phyloP scores from a whole-genome alignment of 139 green algal species.

The Auxenochlorella protothecoides region DNA sequence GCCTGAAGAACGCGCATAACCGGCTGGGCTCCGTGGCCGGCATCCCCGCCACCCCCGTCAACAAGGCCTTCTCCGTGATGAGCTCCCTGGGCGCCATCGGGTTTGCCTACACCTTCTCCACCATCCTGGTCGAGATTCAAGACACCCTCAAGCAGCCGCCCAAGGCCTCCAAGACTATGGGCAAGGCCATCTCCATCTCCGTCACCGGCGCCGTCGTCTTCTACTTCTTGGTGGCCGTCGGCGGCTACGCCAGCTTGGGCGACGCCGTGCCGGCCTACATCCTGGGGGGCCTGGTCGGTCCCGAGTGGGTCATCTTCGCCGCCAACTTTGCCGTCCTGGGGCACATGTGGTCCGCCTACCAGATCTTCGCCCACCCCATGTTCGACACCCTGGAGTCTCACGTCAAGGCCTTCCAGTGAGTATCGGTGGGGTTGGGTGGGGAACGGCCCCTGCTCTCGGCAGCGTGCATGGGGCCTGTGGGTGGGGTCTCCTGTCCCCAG shows the following conservation, averaged over 20 bases:
- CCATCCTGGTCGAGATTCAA: conserved; percentile 22
- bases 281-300: conserved; percentile 2
- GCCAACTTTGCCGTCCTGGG: not conserved
- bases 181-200: not conserved
- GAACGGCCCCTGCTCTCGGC: not conserved
- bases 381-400: conserved; percentile 2
- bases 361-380: conserved; percentile 7
- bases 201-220: conserved; percentile 1
- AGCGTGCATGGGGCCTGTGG: too few species aligned
- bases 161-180: not conserved
- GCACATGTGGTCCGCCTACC: not conserved
- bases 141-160: conserved; percentile 18
- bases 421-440: not conserved
- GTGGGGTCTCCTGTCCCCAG: too few species aligned
- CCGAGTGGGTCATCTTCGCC: conserved; percentile 1
- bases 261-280: conserved; percentile 4
- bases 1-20: conserved; percentile 12
- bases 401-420: conserved; percentile 1
- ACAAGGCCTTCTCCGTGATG: conserved; percentile 7
- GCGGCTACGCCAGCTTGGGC: conserved; percentile 3
- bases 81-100: conserved; percentile 10
- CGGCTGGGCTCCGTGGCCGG: conserved; percentile 5
- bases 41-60: not conserved
- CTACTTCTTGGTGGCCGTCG: conserved; percentile 2
- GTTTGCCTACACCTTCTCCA: conserved; percentile 8